Evolutionary conservation across 2,329 filamentous ascomycete genomes (phyloP).

Genomic region (Cladosporium colombiae): DNA sequence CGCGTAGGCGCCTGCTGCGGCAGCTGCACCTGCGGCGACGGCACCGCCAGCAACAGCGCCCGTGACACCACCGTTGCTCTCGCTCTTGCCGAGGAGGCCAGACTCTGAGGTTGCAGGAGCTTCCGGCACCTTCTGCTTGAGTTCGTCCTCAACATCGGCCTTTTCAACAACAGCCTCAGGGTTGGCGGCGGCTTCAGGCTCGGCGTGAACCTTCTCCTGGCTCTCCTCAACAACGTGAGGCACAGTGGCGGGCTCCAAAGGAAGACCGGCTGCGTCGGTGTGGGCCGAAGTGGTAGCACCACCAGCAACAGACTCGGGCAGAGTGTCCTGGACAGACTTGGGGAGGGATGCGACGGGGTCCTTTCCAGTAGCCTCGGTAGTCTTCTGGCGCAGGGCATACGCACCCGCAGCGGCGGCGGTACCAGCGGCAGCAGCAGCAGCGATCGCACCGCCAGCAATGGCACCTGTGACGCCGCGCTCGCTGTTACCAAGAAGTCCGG

Average conservation of each 20-base stretch:
- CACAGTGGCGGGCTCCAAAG: constrained; percentile 35
- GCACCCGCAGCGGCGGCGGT: constrained; percentile 38
- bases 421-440: constrained; percentile 46
- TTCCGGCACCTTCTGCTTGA: constrained; percentile 62
- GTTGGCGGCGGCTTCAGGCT: constrained; percentile 67
- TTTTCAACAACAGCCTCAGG: constrained; percentile 52
- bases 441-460: constrained; percentile 47
- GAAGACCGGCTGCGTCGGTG: constrained; percentile 15
- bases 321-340: constrained; percentile 48
- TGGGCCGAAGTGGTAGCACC: constrained; percentile 26
- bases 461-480: constrained; percentile 41
- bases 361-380: constrained; percentile 44
- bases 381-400: constrained; percentile 40
- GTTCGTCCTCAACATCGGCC: constrained; percentile 65
- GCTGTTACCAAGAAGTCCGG: constrained; percentile 38
- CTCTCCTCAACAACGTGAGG: constrained; percentile 70
- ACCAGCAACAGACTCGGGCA: constrained; percentile 28
- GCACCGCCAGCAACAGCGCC: constrained; percentile 49
- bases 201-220: constrained; percentile 63
- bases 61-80: constrained; percentile 34
- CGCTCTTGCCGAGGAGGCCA: constrained; percentile 38
- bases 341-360: constrained; percentile 50
- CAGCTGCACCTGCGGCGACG: constrained; percentile 46
- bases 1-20: constrained; percentile 41
- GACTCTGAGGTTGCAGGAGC: constrained; percentile 31